A percentile compares a stretch with the other conserved stretches of the same genome.
These are phyloP conservation scores for Pseudocercospora eumusae DNA, from an alignment of 2,329 filamentous ascomycete genomes.

Conservation along the genomic window DNA sequence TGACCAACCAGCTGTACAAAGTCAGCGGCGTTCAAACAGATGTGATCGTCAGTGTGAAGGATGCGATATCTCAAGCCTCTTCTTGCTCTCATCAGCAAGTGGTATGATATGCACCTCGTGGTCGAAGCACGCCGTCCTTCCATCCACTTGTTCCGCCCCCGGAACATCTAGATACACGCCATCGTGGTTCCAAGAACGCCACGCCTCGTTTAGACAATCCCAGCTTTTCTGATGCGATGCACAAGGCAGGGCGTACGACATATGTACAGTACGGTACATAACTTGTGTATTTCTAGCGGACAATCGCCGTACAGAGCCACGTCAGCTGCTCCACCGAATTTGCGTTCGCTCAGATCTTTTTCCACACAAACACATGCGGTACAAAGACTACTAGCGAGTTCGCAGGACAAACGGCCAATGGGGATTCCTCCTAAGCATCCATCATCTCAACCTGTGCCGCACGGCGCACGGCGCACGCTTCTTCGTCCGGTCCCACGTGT, in stretches of 20 bases:
- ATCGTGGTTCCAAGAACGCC: constrained; percentile 16
- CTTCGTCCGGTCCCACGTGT: constrained; percentile 15
- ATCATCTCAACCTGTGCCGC: constrained; percentile 1
- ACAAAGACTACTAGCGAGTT: not conserved
- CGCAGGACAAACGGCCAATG: constrained; percentile 2
- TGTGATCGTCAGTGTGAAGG: constrained; percentile 7
- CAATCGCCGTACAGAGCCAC: constrained; percentile 4
- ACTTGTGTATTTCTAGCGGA: constrained; percentile 7
- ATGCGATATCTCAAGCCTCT: constrained; percentile 2
- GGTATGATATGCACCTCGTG: not conserved
- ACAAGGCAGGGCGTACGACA: constrained; percentile 14
- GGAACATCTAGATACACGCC: constrained; percentile 14
- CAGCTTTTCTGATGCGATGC: constrained; percentile 13
- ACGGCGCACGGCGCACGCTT: constrained; percentile 6
- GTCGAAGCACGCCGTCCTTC: not conserved
- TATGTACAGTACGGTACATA: constrained; percentile 4
- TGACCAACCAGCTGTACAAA: constrained; percentile 2
- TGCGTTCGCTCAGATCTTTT: not conserved
- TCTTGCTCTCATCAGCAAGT: not conserved
- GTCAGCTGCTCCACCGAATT: constrained; percentile 14
- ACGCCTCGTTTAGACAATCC: constrained; percentile 16
- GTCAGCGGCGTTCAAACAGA: not conserved
- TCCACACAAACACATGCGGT: not conserved
- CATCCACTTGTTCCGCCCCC: constrained; percentile 7
- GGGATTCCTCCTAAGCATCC: not conserved